phyloP scores from a whole-genome alignment of 495 filamentous ascomycete species.

The Xylaria scruposa region DNA sequence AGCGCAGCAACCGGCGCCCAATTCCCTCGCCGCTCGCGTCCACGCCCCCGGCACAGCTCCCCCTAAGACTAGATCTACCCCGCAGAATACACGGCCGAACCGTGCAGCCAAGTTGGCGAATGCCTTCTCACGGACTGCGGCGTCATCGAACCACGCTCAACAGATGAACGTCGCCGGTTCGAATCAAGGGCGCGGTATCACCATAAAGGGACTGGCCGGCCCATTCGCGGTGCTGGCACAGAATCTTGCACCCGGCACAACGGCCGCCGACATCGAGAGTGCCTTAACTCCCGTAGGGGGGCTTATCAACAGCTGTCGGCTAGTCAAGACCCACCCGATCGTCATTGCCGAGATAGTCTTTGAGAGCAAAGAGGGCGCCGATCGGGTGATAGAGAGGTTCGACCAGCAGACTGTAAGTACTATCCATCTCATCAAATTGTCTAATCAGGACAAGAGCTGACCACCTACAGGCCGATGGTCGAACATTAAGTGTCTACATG shows the following conservation, averaged over 20 bases:
- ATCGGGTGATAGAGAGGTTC: conserved; percentile 81
- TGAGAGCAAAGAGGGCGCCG: conserved; percentile 75
- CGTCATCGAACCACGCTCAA: conserved; percentile 38
- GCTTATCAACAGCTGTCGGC: conserved; percentile 70
- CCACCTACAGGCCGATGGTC: conserved; percentile 76
- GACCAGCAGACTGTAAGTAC: conserved; percentile 80
- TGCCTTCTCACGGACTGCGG: conserved; percentile 34
- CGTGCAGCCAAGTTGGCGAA: conserved; percentile 33
- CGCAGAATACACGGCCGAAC: conserved; percentile 39
- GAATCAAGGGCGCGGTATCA: conserved; percentile 58
- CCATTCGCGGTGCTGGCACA: conserved; percentile 83
- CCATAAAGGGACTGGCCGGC: conserved; percentile 79
- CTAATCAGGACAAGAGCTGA: conserved; percentile 17
- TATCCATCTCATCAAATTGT: background rate
- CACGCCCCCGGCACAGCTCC: conserved; percentile 44
- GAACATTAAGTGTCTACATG: conserved; percentile 76
- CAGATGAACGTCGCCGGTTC: conserved; percentile 22
- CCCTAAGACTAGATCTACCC: conserved; percentile 26
- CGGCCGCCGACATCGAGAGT: conserved; percentile 90
- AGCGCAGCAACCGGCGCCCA: conserved; percentile 42
- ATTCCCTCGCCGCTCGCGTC: conserved; percentile 54
- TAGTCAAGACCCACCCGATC: conserved; percentile 72
- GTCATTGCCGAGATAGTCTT: conserved; percentile 90
- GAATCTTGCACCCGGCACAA: conserved; percentile 93
- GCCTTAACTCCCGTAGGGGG: conserved; percentile 78